These are phyloP conservation scores for Tolypocladium album DNA, from an alignment of 2,329 filamentous ascomycete genomes.

Conservation along the genomic window DNA sequence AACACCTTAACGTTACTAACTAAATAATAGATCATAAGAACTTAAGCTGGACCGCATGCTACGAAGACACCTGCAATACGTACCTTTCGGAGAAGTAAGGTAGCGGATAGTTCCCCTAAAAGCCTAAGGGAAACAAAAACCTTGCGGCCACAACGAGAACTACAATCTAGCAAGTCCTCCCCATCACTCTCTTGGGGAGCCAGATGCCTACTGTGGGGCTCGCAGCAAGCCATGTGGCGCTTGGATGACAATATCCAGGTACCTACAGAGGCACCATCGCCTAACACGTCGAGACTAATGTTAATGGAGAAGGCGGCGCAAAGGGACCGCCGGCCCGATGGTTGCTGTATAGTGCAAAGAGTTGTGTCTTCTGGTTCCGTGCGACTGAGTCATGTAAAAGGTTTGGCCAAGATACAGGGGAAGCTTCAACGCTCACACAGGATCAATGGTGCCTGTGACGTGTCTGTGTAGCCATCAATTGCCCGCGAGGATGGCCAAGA, in stretches of 20 bases:
- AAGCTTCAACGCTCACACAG: constrained; percentile 11
- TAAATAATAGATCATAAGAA: too few species aligned
- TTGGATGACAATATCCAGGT: constrained; percentile 12
- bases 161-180: constrained; percentile 12
- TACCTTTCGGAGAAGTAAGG: too few species aligned
- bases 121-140: too few species aligned
- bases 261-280: constrained; percentile 10
- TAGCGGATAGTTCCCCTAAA: too few species aligned
- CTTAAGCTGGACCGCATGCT: too few species aligned
- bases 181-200: constrained; percentile 13
- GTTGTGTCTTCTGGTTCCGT: constrained; percentile 6
- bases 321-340: not conserved
- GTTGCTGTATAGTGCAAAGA: not conserved
- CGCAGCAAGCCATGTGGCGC: constrained; percentile 13
- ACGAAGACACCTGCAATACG: too few species aligned
- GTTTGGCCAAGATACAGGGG: constrained; percentile 13
- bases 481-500: not conserved
- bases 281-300: constrained; percentile 11
- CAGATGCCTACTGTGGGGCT: constrained; percentile 10
- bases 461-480: not conserved
- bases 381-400: constrained; percentile 7
- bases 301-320: constrained; percentile 8
- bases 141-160: too few species aligned
- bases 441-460: not conserved
- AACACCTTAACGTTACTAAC: too few species aligned